Percentiles rank a stretch among this genome's conserved stretches.
These are phyloP conservation scores for Gaultheria prostrata DNA, from an alignment of 148 eudicot species.

Conservation along the genomic window DNA sequence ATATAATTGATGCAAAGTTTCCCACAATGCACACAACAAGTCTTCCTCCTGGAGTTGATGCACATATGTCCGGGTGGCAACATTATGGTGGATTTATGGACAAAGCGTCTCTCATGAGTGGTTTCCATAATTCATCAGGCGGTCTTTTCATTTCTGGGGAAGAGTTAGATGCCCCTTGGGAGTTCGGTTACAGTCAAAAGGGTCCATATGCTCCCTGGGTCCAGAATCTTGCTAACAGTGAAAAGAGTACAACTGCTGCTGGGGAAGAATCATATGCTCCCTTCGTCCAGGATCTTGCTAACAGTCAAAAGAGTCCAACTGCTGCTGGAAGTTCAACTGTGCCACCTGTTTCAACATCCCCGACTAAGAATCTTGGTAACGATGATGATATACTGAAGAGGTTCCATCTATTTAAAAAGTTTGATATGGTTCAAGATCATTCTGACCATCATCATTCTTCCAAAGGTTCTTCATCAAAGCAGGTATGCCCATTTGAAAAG, in stretches of 20 bases:
- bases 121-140: background rate
- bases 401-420: conserved; percentile 50
- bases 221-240: conserved; percentile 11
- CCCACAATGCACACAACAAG: background rate
- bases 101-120: background rate
- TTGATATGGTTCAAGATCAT: conserved; percentile 71
- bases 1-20: conserved; percentile 11
- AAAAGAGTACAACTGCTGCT: conserved; percentile 8
- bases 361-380: conserved; percentile 13
- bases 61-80: conserved; percentile 11
- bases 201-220: background rate
- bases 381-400: conserved; percentile 42
- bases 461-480: conserved; percentile 29
- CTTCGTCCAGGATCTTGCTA: conserved; percentile 17
- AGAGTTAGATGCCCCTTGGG: background rate
- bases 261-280: background rate
- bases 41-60: conserved; percentile 17
- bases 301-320: conserved; percentile 2
- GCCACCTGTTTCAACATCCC: conserved; percentile 17
- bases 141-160: background rate
- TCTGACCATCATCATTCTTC: conserved; percentile 55
- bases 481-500: conserved; percentile 31
- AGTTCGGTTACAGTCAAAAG: too few relatives aligned
- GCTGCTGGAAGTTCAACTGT: conserved; percentile 10
- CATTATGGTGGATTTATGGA: background rate